Evolutionary conservation across 805 yeast genomes (phyloP), one percentile per base, ranked within the genome.

Genomic region (Saccharomycopsis fodiens): DNA sequence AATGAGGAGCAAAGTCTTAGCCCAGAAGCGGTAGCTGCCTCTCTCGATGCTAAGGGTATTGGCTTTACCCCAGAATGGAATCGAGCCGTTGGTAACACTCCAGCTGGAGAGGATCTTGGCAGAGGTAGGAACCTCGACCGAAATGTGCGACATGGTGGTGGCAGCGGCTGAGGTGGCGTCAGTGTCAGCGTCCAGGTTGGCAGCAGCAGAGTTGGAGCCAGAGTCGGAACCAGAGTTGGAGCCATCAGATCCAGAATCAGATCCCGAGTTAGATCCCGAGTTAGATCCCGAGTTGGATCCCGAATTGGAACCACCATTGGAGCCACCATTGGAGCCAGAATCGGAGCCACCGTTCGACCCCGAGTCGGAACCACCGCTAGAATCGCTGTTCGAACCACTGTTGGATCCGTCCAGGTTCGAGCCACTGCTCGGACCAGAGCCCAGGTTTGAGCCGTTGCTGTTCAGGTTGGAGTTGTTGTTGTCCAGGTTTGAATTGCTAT

Each of bases 31-130:
- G 7, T 36, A 6, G 17, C 30, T 17, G 10, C 12, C 5, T 16
- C 17, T 25, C n/a, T 7, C 17, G 7, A 15, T 32, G 20, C 19
- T 15, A n/a, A 29, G 17, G 12, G 19, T n/a, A n/a, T 40, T 17
- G 15, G 36, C 43, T 7, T 13, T 15, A n/a, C 82, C 64, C 89
- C 83, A 70, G 89, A 82, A 69, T 73, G 83, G 67, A 82, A 82
- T 78, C 80, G 79, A 68, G 75, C 82, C 57, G 72, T 82, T 53
- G 66, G 70, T 40, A 79, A 79, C 66, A 93, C 84, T 56, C 82
- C 88, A 53, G 82, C 82, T 57, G 87, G 88, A 56, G 85, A 82
- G 68, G 88, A 40, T 25, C 27, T 40, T 22, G 10, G 29, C 30
- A 10, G 36, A 32, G 20, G 20, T 6, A 15, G 36, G 8, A 32